Base-by-base conservation (phyloP, 805 yeast genomes). In the Candida parachauliodes region DNA sequence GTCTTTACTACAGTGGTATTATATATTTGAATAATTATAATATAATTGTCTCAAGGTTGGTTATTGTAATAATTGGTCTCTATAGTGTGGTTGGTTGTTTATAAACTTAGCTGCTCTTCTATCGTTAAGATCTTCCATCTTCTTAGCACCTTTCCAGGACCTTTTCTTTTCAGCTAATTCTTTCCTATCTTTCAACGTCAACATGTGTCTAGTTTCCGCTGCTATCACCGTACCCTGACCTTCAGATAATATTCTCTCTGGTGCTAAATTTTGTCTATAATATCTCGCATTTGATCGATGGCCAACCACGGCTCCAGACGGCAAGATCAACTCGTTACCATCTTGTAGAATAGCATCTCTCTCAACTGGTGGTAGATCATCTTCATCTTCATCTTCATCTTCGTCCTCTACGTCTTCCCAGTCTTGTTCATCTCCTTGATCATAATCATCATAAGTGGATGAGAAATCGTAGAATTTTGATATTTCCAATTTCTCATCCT, bases 401-500 rank as follows among this genome's bases (percentile, higher is more conserved):
- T 37, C 50, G 2, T 12, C 31, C 5, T 21, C 15, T 14, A 26
- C 31, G 21, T 54, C 63, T 45, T 68, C 73, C 70, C 70, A 65
- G 14, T 59, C 69, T 28, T 51, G 68, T 8, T 37, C 52, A 1
- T 40, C 46, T 15, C 29, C 45, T 16, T 35, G 20, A 17, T 31
- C 32, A 16, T 17, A 14, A 16, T 21, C 39, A 8, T 62, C 70
- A 50, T 79, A 80, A 1, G 88, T 69, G 1, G 86, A 72, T 3
- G 81, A 68, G 62, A 87, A 89, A 55, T 91, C 96, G 55, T 93
- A 93, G 54, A 83, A 93, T 28, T 79, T 82, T 0, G 88, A 75
- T 30, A 91, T 71, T 52, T 81, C 83, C 33, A 79, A 72, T 52
- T 80, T 79, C 52, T 93, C 95, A 40, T 81, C 82, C 37, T 78